These are phyloP conservation scores for Hemisphaericaspora xylanilytica DNA, from an alignment of 1,139 yeast species.

Conservation along the genomic window DNA sequence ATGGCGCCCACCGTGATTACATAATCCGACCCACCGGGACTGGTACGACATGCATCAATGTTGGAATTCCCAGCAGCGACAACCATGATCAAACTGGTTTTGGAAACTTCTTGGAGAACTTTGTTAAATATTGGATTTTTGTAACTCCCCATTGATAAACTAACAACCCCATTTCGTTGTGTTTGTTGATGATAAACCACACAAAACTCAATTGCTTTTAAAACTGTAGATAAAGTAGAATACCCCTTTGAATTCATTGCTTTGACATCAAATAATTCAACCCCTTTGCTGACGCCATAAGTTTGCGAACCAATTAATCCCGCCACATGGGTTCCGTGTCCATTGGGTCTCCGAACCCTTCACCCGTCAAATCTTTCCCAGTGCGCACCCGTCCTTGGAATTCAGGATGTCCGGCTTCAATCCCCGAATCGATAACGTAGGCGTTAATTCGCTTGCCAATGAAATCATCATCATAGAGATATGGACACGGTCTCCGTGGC, in stretches of 20 bases:
- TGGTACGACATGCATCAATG: conserved; percentile 66
- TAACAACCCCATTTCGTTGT: conserved; percentile 58
- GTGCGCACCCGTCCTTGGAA: conserved; percentile 56
- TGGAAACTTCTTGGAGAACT: conserved; percentile 66
- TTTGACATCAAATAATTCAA: conserved; percentile 56
- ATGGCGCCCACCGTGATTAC: conserved; percentile 34
- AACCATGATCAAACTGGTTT: conserved; percentile 67
- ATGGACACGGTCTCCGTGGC: conserved; percentile 23
- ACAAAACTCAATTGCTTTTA: conserved; percentile 67
- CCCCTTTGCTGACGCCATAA: conserved; percentile 77
- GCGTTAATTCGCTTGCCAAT: conserved; percentile 51
- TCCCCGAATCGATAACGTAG: conserved; percentile 76
- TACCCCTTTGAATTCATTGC: conserved; percentile 38
- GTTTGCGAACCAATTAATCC: conserved; percentile 73
- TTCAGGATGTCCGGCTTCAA: conserved; percentile 54
- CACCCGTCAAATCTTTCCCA: conserved; percentile 59
- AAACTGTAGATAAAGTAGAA: conserved; percentile 62
- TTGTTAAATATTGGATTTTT: conserved; percentile 60
- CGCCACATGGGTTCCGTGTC: conserved; percentile 86
- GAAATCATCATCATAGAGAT: conserved; percentile 33
- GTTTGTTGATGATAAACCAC: conserved; percentile 50
- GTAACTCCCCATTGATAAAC: conserved; percentile 71
- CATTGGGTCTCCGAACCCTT: conserved; percentile 61
- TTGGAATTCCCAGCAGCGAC: conserved; percentile 85
- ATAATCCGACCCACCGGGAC: conserved; percentile 43